A percentile compares a stretch with the other conserved stretches of the same genome.
These are phyloP conservation scores for Periconia sp. DNA, from an alignment of 2,329 filamentous ascomycete species.

Conservation along the genomic window DNA sequence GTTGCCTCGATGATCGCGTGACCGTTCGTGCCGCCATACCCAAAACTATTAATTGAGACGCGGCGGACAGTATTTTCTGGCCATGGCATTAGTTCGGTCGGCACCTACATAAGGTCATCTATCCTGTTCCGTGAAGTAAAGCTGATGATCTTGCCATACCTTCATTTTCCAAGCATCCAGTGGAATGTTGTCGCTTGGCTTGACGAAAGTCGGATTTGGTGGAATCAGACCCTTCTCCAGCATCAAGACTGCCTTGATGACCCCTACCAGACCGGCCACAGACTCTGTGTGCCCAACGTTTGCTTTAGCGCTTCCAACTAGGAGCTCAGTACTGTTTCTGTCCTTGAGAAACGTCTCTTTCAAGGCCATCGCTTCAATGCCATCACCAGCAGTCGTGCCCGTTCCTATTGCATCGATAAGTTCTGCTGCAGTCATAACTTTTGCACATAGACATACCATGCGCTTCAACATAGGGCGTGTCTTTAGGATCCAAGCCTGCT, in stretches of 20 bases:
- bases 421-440: conserved; percentile 50
- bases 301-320: conserved; percentile 22
- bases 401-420: conserved; percentile 38
- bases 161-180: conserved; percentile 2
- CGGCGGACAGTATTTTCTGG: conserved; percentile 7
- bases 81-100: conserved; percentile 9
- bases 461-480: conserved; percentile 38
- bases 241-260: conserved; percentile 41
- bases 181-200: conserved; percentile 10
- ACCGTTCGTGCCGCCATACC: conserved; percentile 22
- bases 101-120: not conserved
- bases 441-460: conserved; percentile 40
- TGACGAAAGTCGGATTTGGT: conserved; percentile 14
- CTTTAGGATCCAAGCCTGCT: conserved; percentile 32
- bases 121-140: no score
- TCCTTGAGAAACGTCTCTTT: conserved; percentile 5
- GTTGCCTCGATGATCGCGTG: conserved; percentile 22
- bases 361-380: conserved; percentile 16
- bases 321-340: not conserved
- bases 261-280: conserved; percentile 33
- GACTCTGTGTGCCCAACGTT: conserved; percentile 46
- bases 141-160: not conserved
- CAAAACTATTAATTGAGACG: conserved; percentile 16
- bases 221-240: conserved; percentile 39
- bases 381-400: conserved; percentile 55